These are phyloP conservation scores for Sugiyamaella neomexicana DNA, from an alignment of 1,139 yeast genomes.

Conservation along the genomic window DNA sequence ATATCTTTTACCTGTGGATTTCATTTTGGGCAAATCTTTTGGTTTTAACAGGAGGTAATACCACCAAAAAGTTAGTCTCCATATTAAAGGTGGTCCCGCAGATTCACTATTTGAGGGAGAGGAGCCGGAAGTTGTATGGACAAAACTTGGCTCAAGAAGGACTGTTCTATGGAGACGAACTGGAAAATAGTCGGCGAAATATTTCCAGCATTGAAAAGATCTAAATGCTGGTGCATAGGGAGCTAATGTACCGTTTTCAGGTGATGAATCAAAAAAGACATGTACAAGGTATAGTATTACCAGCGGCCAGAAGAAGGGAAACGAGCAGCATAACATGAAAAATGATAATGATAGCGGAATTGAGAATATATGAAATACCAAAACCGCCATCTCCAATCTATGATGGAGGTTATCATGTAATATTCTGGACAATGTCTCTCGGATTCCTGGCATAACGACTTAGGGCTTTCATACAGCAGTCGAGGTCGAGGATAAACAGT, in stretches of 20 bases:
- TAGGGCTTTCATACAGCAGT: not conserved
- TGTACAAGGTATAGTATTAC: slow-evolving; percentile 54
- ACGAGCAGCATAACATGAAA: slow-evolving; percentile 59
- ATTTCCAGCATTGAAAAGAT: slow-evolving; percentile 62
- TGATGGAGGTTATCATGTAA: slow-evolving; percentile 33
- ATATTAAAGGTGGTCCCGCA: slow-evolving; percentile 22
- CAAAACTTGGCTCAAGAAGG: slow-evolving; percentile 73
- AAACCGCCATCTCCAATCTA: slow-evolving; percentile 67
- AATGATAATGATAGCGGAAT: slow-evolving; percentile 60
- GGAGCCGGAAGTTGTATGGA: slow-evolving; percentile 13
- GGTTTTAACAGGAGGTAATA: slow-evolving; percentile 26
- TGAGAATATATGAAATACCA: slow-evolving; percentile 74
- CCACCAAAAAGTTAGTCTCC: slow-evolving; percentile 35
- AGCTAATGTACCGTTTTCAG: slow-evolving; percentile 65
- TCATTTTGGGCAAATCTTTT: slow-evolving; percentile 16
- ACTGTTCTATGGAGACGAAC: slow-evolving; percentile 68
- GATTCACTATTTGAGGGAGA: not conserved
- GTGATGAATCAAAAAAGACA: slow-evolving; percentile 59
- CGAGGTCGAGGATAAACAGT: no score
- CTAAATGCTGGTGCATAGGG: slow-evolving; percentile 62
- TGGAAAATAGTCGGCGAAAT: slow-evolving; percentile 80
- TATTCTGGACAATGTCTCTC: not conserved
- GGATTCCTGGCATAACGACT: not conserved
- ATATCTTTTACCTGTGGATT: slow-evolving; percentile 51
- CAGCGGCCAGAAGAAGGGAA: slow-evolving; percentile 71